A percentile compares a stretch with the other conserved stretches of the same genome.
These are phyloP conservation scores for Pezicula rhizophila DNA, from an alignment of 2,329 filamentous ascomycete genomes.

Conservation along the genomic window DNA sequence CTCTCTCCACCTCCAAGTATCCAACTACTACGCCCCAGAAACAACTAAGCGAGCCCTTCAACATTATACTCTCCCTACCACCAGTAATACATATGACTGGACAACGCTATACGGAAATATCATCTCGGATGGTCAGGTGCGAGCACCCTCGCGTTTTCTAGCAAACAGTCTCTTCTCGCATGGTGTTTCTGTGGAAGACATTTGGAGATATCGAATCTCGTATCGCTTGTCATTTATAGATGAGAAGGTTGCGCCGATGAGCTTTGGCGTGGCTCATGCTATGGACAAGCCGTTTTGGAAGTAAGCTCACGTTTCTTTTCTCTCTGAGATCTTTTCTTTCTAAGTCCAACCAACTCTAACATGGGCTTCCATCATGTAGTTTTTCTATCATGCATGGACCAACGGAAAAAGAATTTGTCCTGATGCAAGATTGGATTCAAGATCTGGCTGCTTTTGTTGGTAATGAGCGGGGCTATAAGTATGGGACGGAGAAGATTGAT, in stretches of 20 bases:
- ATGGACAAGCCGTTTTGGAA: conserved; percentile 40
- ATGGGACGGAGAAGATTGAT: conserved; percentile 29
- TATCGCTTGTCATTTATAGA: conserved; percentile 37
- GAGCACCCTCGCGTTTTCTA: conserved; percentile 30
- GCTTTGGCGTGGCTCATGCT: conserved; percentile 31
- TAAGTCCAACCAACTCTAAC: background rate
- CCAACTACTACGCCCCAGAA: conserved; percentile 37
- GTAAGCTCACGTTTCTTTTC: conserved; percentile 19
- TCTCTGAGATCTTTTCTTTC: background rate
- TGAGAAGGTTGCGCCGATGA: conserved; percentile 31
- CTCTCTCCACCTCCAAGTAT: conserved; percentile 31
- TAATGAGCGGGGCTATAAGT: conserved; percentile 22
- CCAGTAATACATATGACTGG: conserved; percentile 29
- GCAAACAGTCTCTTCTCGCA: conserved; percentile 26
- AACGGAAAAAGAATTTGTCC: conserved; percentile 24
- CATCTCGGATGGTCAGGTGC: conserved; percentile 34
- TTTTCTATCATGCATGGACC: conserved; percentile 35
- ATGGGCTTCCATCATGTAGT: conserved; percentile 10
- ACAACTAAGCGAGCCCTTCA: conserved; percentile 31
- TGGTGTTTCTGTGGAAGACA: conserved; percentile 28
- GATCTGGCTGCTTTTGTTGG: conserved; percentile 33
- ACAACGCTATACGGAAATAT: conserved; percentile 34
- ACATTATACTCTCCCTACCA: conserved; percentile 30
- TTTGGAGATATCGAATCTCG: conserved; percentile 37
- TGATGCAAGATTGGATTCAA: conserved; percentile 34